Conservation (phyloP, 345 rosid species). For the Populus pruinosa region DNA sequence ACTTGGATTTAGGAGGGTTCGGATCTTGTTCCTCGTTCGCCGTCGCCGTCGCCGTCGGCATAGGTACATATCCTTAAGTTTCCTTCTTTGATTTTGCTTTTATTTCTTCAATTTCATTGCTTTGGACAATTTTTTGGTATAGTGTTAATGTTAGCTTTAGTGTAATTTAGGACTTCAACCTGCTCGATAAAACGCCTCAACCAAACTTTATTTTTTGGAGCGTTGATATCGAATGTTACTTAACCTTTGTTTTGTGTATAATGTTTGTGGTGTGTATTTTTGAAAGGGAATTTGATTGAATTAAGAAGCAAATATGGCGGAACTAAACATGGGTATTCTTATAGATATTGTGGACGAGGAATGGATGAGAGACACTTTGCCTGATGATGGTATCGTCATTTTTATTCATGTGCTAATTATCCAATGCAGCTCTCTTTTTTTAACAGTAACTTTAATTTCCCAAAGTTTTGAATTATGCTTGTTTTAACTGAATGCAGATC, state of each 20-base stretch:
- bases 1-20: too few species aligned
- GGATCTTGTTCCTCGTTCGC: neutral
- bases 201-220: neutral
- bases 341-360: slow-evolving; percentile 90
- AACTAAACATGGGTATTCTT: slow-evolving; percentile 69
- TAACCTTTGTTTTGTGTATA: neutral
- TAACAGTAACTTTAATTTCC: neutral
- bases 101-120: neutral
- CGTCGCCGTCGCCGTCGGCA: neutral
- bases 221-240: neutral
- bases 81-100: neutral
- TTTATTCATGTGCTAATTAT: neutral
- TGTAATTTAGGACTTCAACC: neutral
- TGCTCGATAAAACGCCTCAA: neutral
- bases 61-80: neutral
- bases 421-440: neutral
- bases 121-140: too few species aligned
- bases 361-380: slow-evolving; percentile 94
- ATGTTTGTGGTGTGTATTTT: neutral
- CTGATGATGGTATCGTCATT: slow-evolving; percentile 64
- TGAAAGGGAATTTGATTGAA: slow-evolving; percentile 8
- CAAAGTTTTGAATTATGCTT: neutral
- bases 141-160: too few species aligned
- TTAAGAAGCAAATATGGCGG: slow-evolving; percentile 48
- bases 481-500: slow-evolving; percentile 52